Evolutionary conservation across 2,329 filamentous ascomycete genomes (phyloP), one percentile per base, ranked within the genome.

Genomic region (Verticillium klebahnii): DNA sequence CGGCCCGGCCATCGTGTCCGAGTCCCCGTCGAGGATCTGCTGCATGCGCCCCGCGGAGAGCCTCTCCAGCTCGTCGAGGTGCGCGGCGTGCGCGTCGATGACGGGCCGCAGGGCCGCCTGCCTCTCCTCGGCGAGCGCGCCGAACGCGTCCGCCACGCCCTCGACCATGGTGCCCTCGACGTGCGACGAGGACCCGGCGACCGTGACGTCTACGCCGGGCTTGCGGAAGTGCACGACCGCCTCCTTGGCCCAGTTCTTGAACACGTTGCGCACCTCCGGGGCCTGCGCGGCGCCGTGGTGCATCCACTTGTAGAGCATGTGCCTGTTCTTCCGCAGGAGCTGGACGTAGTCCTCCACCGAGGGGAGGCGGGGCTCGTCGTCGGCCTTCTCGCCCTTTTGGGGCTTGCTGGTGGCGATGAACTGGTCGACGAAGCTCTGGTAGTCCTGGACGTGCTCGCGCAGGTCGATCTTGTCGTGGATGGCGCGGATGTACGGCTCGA

Each of bases 401-500:
- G 80, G 75, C 65, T 80, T 82, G 68, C 78, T 80, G 3, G 80
- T 77, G 64, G 86, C 85, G 71, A 95, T 85, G 62, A 93, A 83
- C 65, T 93, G 90, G 6, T 84, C 83, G 25, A 93, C 71, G 68
- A 95, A 93, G 11, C 76, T 78, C 70, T 93, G 86, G 1, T 85
- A 78, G 39, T 91, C 86, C 40, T 82, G 81, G 7, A 94, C 73
- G 23, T 91, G 89, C 45, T 86, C 86, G 37, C 85, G 85, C 6
- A 94, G 80, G 68, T 93, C 89, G 29, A 93, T 83, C 2, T 84
- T 83, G 60, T 90, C 84, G 71, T 94, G 91, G 7, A 93, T 78
- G 3, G 81, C 77, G 25, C 90, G 82, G 61, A 95, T 91, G 63
- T 93, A 86, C 0, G 89, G 89, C 59, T 93, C 90, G 66, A 90